Base-by-base conservation (phyloP, 2,329 filamentous ascomycete genomes). In the Colletotrichum theobromicola region DNA sequence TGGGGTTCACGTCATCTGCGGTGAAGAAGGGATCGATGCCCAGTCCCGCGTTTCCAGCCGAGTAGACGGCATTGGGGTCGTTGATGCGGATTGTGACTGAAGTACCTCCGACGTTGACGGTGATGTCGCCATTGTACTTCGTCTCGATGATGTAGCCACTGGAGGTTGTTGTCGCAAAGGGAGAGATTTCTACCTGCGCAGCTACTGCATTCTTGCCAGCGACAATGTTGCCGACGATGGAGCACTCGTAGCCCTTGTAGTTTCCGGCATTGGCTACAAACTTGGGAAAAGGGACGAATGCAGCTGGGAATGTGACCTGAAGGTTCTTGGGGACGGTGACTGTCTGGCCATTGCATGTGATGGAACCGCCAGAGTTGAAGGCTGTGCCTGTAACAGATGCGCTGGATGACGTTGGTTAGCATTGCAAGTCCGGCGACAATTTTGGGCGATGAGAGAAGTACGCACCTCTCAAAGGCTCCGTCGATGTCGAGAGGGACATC, bases 1-100 rank as follows among this genome's bases (percentile, higher is more conserved):
- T 86, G 1, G 87, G 87, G 75, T 84, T 88, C 69, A 84, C 81
- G 64, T 87, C 86, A 74, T 89, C 87, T 2, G 85, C 85, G 0
- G 86, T 85, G 79, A 87, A 88, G 75, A 84, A 84, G 2, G 85
- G 85, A 8, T 66, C 63, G 21, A 32, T 32, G 42, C 28, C 13
- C 7, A 79, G 76, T 1, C 75, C 77, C 0, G 70, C 80, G 70
- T 83, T 86, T 3, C 81, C 83, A 6, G 81, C 81, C 7, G 83
- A 82, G 77, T 85, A 88, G 13, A 85, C 80, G 3, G 80, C 86
- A 58, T 85, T 84, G 21, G 86, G 86, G 53, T 88, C 86, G 70
- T 85, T 87, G 80, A 85, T 82, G 12, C 81, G 78, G 12, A 85
- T 77, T 12, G 72, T 84, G 67, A 83, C 82, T 2, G 34, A 9